Evolutionary conservation across 2,329 filamentous ascomycete genomes (phyloP).

Genomic region (Apiospora kogelbergensis): DNA sequence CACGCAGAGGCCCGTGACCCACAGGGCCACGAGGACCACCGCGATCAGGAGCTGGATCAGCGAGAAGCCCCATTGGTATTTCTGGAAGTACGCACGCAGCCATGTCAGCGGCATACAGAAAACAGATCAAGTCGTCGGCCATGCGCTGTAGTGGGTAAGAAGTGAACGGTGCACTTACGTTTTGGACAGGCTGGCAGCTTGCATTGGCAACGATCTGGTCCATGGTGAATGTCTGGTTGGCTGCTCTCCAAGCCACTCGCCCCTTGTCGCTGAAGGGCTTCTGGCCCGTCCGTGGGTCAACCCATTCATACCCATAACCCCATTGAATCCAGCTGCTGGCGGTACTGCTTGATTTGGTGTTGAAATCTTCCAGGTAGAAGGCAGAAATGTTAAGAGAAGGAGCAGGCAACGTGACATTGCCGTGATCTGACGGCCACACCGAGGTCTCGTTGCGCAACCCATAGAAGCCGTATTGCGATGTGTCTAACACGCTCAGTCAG

Average conservation of each 20-base stretch:
- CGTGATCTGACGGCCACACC: not conserved
- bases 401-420: not conserved
- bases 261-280: not conserved
- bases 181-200: not conserved
- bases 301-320: not conserved
- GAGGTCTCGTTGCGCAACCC: not conserved
- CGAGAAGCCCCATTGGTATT: constrained; percentile 1
- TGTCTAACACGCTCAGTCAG: not conserved
- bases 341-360: too few species aligned
- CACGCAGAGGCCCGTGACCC: not conserved
- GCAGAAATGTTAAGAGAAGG: not conserved
- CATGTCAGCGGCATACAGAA: not conserved
- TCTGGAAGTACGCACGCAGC: not conserved
- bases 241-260: not conserved
- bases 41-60: not conserved
- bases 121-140: not conserved
- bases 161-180: not conserved
- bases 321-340: too few species aligned
- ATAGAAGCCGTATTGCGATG: not conserved
- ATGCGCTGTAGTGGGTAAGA: not conserved
- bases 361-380: not conserved
- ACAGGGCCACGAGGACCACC: not conserved
- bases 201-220: not conserved
- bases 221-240: not conserved
- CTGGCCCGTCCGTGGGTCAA: not conserved